Evolutionary conservation across 176 grass and related monocot species (phyloP).

Genomic region (Cenchrus americanus): DNA sequence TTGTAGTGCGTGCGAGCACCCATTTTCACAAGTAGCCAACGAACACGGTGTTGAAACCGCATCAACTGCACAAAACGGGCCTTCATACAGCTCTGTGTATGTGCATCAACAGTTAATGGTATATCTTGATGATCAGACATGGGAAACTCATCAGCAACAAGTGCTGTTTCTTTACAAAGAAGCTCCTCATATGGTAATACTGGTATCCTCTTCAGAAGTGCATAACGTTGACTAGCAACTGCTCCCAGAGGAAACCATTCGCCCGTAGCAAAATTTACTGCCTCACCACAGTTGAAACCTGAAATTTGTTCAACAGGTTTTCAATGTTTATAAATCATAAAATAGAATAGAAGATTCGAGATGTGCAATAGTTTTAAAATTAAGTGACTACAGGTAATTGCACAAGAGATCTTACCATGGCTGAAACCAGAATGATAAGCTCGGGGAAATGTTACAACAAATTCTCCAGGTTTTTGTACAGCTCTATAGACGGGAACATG

Average conservation of each 20-base stretch:
- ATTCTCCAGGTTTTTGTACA: slow-evolving; percentile 91
- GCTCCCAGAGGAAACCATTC: slow-evolving; percentile 91
- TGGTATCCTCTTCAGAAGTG: slow-evolving; percentile 76
- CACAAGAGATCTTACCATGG: slow-evolving; percentile 61
- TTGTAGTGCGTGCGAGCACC: slow-evolving; percentile 64
- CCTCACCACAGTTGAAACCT: slow-evolving; percentile 94
- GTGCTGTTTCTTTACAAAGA: slow-evolving; percentile 73
- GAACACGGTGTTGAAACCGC: slow-evolving; percentile 59
- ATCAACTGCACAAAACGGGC: slow-evolving; percentile 84
- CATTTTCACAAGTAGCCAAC: slow-evolving; percentile 64
- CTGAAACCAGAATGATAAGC: slow-evolving; percentile 98
- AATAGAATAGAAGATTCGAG: slow-evolving; percentile 31
- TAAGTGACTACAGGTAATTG: slow-evolving; percentile 7
- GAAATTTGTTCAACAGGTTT: slow-evolving; percentile 10
- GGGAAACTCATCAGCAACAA: slow-evolving; percentile 52
- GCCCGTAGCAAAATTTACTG: slow-evolving; percentile 83
- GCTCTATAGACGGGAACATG: slow-evolving; percentile 89
- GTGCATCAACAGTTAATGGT: slow-evolving; percentile 35
- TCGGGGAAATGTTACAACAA: slow-evolving; percentile 89
- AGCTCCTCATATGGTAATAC: slow-evolving; percentile 91
- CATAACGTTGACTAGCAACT: slow-evolving; percentile 83
- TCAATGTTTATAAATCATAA: slow-evolving; percentile 25
- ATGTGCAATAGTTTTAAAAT: slow-evolving; percentile 11
- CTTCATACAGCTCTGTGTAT: slow-evolving; percentile 51
- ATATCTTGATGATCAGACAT: slow-evolving; percentile 32